Conservation (phyloP, 2,329 filamentous ascomycete species). For the Ilyonectria robusta region DNA sequence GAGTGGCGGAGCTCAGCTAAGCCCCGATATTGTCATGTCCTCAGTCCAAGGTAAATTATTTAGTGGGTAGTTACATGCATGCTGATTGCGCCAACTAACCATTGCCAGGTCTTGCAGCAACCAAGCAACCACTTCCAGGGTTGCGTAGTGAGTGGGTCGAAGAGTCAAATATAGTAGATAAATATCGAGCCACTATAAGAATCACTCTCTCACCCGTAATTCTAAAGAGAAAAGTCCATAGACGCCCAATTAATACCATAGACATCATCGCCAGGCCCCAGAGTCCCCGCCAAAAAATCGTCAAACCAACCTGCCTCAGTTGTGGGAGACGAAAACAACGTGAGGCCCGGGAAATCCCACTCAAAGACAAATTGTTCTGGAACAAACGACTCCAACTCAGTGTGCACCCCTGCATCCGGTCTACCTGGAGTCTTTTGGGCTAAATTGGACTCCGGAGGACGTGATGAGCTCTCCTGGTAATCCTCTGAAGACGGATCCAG, state of each 20-base stretch:
- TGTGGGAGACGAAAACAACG: not conserved
- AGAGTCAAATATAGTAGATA: too few species aligned
- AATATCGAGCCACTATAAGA: too few species aligned
- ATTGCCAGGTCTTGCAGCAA: too few species aligned
- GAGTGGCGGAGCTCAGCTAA: too few species aligned
- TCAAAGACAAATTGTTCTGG: conserved; percentile 1
- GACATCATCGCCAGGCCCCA: not conserved
- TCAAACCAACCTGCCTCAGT: not conserved
- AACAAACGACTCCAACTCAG: conserved; percentile 3
- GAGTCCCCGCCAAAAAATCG: not conserved
- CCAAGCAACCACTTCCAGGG: too few species aligned
- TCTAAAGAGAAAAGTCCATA: too few species aligned
- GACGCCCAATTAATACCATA: not conserved
- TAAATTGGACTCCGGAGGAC: not conserved
- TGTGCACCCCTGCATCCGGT: not conserved
- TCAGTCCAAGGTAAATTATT: too few species aligned
- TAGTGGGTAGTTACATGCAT: too few species aligned
- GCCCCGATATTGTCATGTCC: too few species aligned
- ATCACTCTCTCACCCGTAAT: too few species aligned
- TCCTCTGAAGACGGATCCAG: not conserved
- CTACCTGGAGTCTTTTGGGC: not conserved
- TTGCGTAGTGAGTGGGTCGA: too few species aligned
- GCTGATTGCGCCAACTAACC: too few species aligned
- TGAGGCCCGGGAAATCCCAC: conserved; percentile 3
- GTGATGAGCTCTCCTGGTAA: not conserved